These are phyloP conservation scores for Coniochaeta pulveracea DNA, from an alignment of 2,329 filamentous ascomycete species.

Conservation along the genomic window DNA sequence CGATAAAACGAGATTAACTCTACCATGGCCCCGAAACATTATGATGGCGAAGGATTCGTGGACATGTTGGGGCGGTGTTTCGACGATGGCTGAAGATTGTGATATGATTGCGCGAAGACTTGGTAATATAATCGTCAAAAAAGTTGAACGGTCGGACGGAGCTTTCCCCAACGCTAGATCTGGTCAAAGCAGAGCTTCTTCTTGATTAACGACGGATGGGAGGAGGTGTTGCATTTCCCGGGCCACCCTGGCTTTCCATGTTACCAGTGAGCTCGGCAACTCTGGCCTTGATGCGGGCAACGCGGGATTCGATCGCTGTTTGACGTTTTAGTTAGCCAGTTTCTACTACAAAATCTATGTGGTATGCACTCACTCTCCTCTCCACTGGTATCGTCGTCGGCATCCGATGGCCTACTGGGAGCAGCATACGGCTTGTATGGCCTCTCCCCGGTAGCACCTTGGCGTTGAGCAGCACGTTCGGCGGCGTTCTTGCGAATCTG, in stretches of 20 bases:
- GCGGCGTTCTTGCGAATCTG: slow-evolving; percentile 93
- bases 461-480: slow-evolving; percentile 58
- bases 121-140: background rate
- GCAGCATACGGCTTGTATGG: slow-evolving; percentile 24
- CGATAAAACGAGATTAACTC: slow-evolving; percentile 5
- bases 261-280: slow-evolving; percentile 88
- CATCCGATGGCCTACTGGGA: slow-evolving; percentile 38
- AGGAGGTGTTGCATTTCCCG: slow-evolving; percentile 22
- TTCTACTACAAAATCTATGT: background rate
- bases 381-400: slow-evolving; percentile 81
- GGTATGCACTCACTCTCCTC: slow-evolving; percentile 71
- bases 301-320: slow-evolving; percentile 87
- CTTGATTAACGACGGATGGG: slow-evolving; percentile 18
- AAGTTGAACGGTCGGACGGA: background rate
- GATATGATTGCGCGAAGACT: background rate
- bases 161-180: no score
- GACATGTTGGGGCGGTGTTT: no score
- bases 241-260: slow-evolving; percentile 47
- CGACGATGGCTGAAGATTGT: background rate
- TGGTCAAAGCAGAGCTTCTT: slow-evolving; percentile 10
- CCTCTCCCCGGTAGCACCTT: slow-evolving; percentile 49
- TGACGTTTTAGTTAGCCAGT: background rate
- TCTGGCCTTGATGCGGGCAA: slow-evolving; percentile 93
- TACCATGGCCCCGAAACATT: background rate
- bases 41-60: background rate